Evolutionary conservation across 2,329 filamentous ascomycete genomes (phyloP).

Genomic region (Penicillium sp.): DNA sequence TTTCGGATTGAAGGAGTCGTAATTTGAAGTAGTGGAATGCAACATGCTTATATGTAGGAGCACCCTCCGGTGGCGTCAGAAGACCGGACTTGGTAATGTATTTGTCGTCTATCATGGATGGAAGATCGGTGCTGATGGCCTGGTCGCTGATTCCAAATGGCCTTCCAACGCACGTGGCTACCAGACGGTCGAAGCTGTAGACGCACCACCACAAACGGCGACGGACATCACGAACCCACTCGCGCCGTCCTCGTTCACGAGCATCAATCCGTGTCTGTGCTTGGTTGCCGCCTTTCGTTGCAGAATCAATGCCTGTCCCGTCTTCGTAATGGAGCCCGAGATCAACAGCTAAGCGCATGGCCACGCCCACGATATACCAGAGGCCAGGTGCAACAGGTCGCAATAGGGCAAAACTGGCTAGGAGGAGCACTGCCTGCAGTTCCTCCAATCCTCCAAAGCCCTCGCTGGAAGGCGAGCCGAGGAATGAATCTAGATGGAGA

Average conservation of each 20-base stretch:
- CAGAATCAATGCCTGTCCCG: constrained; percentile 61
- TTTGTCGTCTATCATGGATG: constrained; percentile 79
- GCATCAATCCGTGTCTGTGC: constrained; percentile 44
- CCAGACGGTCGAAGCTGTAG: constrained; percentile 90
- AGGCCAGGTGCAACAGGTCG: constrained; percentile 87
- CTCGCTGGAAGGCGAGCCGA: constrained; percentile 59
- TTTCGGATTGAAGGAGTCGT: constrained; percentile 85
- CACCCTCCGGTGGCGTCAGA: constrained; percentile 55
- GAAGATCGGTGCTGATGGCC: constrained; percentile 92
- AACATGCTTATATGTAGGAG: constrained; percentile 83
- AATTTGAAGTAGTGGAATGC: constrained; percentile 90
- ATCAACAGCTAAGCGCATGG: constrained; percentile 83
- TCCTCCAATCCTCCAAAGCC: constrained; percentile 85
- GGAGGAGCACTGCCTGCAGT: constrained; percentile 82
- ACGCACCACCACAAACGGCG: constrained; percentile 95
- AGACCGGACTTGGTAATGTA: constrained; percentile 82
- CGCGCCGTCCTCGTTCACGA: constrained; percentile 62
- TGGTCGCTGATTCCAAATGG: constrained; percentile 96
- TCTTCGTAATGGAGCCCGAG: constrained; percentile 92
- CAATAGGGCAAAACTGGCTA: constrained; percentile 87
- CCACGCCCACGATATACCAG: constrained; percentile 97
- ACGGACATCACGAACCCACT: constrained; percentile 82
- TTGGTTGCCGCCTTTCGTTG: constrained; percentile 37
- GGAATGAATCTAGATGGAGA: constrained; percentile 80
- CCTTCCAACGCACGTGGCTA: constrained; percentile 87